Conservation (phyloP, 257 asterid species). For the Apocynum venetum region DNA sequence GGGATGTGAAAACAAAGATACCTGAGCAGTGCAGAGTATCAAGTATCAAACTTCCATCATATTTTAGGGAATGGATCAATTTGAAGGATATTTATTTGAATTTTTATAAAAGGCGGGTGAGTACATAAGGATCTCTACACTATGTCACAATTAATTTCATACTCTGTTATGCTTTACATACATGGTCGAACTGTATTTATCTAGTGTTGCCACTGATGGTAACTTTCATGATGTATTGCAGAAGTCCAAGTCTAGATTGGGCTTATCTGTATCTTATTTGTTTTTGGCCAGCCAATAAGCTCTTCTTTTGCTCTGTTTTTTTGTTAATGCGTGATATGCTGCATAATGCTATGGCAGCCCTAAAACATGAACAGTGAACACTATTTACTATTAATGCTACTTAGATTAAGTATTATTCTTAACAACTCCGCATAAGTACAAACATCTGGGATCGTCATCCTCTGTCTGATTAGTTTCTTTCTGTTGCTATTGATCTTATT, state of each 20-base stretch:
- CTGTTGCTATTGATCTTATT: not conserved
- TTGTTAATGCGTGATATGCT: not conserved
- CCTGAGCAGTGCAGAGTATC: slow-evolving; percentile 85
- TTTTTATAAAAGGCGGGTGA: slow-evolving; percentile 77
- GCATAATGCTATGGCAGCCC: not conserved
- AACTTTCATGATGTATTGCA: not conserved
- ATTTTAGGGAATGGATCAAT: slow-evolving; percentile 95
- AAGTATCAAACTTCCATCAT: slow-evolving; percentile 63
- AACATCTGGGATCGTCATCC: no score
- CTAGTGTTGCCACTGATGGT: not conserved
- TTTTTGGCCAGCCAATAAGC: no score
- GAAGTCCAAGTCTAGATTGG: not conserved
- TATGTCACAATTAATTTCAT: not conserved
- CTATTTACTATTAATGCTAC: not conserved
- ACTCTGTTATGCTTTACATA: not conserved
- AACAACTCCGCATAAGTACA: no score
- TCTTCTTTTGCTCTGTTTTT: no score
- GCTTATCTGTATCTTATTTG: not conserved
- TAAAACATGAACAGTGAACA: not conserved
- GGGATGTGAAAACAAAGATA: slow-evolving; percentile 92
- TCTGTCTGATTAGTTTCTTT: not conserved
- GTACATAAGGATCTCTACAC: slow-evolving; percentile 16
- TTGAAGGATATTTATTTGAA: slow-evolving; percentile 80
- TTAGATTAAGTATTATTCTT: not conserved
- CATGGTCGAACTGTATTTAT: not conserved